phyloP scores from a whole-genome alignment of 306 rosid species.

The Astragalus glycyphyllos region DNA sequence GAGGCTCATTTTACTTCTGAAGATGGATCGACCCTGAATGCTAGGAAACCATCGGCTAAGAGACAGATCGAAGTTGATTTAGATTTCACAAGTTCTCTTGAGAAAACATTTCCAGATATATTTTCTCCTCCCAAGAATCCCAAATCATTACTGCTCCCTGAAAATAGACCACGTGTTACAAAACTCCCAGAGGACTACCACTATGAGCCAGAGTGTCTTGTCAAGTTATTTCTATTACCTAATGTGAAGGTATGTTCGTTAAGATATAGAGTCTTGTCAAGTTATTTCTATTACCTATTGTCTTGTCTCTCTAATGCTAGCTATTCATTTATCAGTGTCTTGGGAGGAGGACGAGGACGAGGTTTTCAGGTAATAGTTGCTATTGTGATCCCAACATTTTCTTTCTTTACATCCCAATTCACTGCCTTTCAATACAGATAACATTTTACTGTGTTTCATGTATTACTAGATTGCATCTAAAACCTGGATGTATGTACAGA shows the following conservation, averaged over 20 bases:
- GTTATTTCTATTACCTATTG: no score
- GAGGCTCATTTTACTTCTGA: constrained; percentile 54
- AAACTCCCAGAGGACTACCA: constrained; percentile 97
- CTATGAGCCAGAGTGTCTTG: constrained; percentile 85
- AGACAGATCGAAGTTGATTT: constrained; percentile 64
- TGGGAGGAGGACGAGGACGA: constrained; percentile 61
- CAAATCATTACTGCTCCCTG: constrained; percentile 67
- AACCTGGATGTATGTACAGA: constrained; percentile 46
- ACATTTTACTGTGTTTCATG: constrained; percentile 21
- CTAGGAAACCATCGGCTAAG: constrained; percentile 54
- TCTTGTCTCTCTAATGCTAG: constrained; percentile 31
- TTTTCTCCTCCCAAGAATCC: constrained; percentile 82
- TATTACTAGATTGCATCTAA: not conserved
- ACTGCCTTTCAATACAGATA: constrained; percentile 1
- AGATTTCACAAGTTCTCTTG: constrained; percentile 66
- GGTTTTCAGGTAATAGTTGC: constrained; percentile 62
- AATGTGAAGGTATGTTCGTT: constrained; percentile 64
- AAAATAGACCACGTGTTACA: constrained; percentile 60
- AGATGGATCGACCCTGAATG: constrained; percentile 50
- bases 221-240: constrained; percentile 85
- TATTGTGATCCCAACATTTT: constrained; percentile 3
- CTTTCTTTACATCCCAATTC: constrained; percentile 7
- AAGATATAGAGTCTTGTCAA: constrained; percentile 3
- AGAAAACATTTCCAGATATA: constrained; percentile 56
- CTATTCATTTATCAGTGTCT: constrained; percentile 61